phyloP scores from a whole-genome alignment of 2,329 filamentous ascomycete genomes.

The Talaromyces atroroseus region DNA sequence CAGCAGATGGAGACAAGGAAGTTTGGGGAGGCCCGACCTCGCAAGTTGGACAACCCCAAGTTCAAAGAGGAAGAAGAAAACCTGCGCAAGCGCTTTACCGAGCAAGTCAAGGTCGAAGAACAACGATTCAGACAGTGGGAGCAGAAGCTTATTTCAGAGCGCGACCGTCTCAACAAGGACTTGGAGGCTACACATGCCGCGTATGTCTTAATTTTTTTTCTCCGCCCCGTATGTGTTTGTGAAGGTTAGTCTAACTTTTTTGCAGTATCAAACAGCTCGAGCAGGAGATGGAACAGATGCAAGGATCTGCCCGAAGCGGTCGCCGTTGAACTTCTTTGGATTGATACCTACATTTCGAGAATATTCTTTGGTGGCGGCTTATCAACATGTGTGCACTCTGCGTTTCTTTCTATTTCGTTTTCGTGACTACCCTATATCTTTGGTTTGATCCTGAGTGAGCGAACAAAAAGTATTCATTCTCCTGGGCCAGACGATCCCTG shows the following conservation, averaged over 20 bases:
- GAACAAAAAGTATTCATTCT: constrained; percentile 20
- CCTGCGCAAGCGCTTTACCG: constrained; percentile 96
- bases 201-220: constrained; percentile 41
- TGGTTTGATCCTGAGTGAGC: constrained; percentile 27
- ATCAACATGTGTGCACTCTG: constrained; percentile 13
- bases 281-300: constrained; percentile 86
- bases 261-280: constrained; percentile 55
- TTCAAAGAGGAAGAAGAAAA: constrained; percentile 99
- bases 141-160: constrained; percentile 98
- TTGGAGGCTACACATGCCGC: constrained; percentile 93
- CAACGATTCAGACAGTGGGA: constrained; percentile 99
- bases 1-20: constrained; percentile 99
- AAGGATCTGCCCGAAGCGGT: constrained; percentile 85
- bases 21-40: constrained; percentile 92
- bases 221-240: neutral
- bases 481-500: constrained; percentile 12
- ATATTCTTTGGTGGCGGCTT: constrained; percentile 6
- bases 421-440: constrained; percentile 32
- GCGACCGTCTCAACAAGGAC: constrained; percentile 99
- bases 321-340: constrained; percentile 62
- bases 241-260: constrained; percentile 22
- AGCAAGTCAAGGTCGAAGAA: constrained; percentile 99
- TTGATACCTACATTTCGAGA: constrained; percentile 9
- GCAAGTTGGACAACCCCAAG: constrained; percentile 99
- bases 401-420: constrained; percentile 27